Conservation (phyloP, 768 basidiomycete genomes). For the Pisolithus tinctorius region DNA sequence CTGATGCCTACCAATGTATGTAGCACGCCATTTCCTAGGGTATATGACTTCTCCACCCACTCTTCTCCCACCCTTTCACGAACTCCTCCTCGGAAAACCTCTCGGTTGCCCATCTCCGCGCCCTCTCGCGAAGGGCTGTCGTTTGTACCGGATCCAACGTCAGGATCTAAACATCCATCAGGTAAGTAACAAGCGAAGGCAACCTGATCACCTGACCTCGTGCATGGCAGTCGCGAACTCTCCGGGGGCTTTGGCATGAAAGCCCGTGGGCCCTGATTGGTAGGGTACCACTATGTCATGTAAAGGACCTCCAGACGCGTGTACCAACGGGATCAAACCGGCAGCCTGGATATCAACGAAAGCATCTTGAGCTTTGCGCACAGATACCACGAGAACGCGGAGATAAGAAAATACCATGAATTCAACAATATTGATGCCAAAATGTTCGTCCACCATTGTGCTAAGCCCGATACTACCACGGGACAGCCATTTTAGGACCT, state of each 20-base stretch:
- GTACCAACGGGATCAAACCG: slow-evolving; percentile 85
- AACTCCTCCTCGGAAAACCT: slow-evolving; percentile 77
- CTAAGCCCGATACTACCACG: slow-evolving; percentile 79
- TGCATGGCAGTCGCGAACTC: slow-evolving; percentile 66
- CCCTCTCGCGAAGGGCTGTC: slow-evolving; percentile 57
- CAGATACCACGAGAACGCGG: neutral
- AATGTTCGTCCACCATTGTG: slow-evolving; percentile 98
- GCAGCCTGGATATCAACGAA: slow-evolving; percentile 57
- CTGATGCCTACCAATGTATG: neutral
- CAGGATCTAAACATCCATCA: slow-evolving; percentile 28
- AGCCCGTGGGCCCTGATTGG: slow-evolving; percentile 70
- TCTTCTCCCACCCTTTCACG: slow-evolving; percentile 64
- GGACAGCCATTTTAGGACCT: slow-evolving; percentile 65
- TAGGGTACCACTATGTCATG: slow-evolving; percentile 87
- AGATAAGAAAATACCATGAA: slow-evolving; percentile 67
- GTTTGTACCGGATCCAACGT: slow-evolving; percentile 49
- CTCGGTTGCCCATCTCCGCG: slow-evolving; percentile 62
- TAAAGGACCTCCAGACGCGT: slow-evolving; percentile 89
- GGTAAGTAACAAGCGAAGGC: neutral
- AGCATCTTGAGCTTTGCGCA: slow-evolving; percentile 7
- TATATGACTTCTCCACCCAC: slow-evolving; percentile 45
- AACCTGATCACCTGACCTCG: slow-evolving; percentile 26
- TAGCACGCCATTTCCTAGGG: neutral
- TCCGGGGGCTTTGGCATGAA: slow-evolving; percentile 63
- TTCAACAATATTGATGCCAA: slow-evolving; percentile 96